Evolutionary conservation across 345 rosid species (phyloP), one percentile per base, ranked within the genome.

Genomic region (Linum lewisii): DNA sequence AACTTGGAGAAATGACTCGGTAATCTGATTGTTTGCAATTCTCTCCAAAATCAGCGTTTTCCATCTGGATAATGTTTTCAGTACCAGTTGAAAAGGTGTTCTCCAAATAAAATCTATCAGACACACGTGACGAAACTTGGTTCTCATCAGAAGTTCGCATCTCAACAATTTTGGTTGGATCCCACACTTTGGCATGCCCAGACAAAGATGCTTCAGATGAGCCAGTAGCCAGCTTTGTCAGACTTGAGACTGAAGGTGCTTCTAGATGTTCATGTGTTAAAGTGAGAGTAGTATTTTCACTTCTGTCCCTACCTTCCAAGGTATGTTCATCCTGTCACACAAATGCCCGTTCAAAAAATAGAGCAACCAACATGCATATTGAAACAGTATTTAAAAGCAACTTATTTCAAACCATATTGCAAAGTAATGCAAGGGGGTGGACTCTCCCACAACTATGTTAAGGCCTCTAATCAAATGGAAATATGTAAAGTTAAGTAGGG

Each of bases 101-200:
- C 13, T 16, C 47, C 16, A 16, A 42, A 42, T 42, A 42, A 11
- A 42, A 11, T 4, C 15, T 42, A 16, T 42, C 16, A 11, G 47
- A 52, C 20, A 24, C 24, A 9, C 15, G n/a, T n/a, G 56, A 16
- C 47, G 66, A 45, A 69, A 60, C 54, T 70, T 72, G 54, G 38
- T 2, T 54, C 58, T 58, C 63, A 56, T n/a, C 54, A 61, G 65
- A 22, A 60, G 64, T 59, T 50, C 53, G 58, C 69, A 70, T 70
- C 65, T 45, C 59, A 16, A 47, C 67, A 59, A 65, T 9, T 22
- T 61, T 63, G 54, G 74, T 62, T 44, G 72, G 57, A 71, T 64
- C 77, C 49, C 55, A 58, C 29, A 49, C 77, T 67, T 62, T 79
- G 66, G 74, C 71, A 74, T 73, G 75, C 64, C 69, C 81, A 51